These are phyloP conservation scores for Trichoderma simmonsii DNA, from an alignment of 2,329 filamentous ascomycete genomes.

Conservation along the genomic window DNA sequence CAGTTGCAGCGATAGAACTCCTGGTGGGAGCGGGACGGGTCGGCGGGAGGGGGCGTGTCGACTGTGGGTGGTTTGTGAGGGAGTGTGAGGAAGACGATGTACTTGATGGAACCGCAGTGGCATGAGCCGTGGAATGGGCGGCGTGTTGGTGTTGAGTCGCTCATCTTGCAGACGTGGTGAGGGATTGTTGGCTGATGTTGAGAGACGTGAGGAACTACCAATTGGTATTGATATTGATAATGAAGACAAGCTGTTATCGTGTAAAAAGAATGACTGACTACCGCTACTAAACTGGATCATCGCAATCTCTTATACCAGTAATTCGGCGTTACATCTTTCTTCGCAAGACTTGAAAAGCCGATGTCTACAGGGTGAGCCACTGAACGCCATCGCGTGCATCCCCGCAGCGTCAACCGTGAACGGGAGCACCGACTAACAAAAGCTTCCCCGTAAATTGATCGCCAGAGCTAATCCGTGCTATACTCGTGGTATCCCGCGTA, in stretches of 20 bases:
- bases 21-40: neutral
- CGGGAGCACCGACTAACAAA: neutral
- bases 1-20: constrained; percentile 12
- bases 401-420: neutral
- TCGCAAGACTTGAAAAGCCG: neutral
- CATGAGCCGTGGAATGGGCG: constrained; percentile 7
- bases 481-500: neutral
- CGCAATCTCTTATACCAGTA: neutral
- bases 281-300: neutral
- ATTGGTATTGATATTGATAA: neutral
- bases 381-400: neutral
- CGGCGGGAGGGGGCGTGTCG: neutral
- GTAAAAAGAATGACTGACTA: neutral
- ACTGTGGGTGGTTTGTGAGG: neutral
- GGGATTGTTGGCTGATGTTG: neutral
- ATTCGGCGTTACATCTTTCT: neutral
- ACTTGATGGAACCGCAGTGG: constrained; percentile 2
- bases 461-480: neutral
- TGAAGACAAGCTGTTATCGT: neutral
- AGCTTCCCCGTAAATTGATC: neutral
- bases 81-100: constrained; percentile 8
- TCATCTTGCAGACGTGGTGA: neutral
- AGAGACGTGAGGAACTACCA: neutral
- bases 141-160: neutral
- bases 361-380: neutral